Percentiles rank a stretch among this genome's conserved stretches.
Evolutionary conservation across 345 rosid genomes (phyloP).

Genomic region (Alliaria petiolata): DNA sequence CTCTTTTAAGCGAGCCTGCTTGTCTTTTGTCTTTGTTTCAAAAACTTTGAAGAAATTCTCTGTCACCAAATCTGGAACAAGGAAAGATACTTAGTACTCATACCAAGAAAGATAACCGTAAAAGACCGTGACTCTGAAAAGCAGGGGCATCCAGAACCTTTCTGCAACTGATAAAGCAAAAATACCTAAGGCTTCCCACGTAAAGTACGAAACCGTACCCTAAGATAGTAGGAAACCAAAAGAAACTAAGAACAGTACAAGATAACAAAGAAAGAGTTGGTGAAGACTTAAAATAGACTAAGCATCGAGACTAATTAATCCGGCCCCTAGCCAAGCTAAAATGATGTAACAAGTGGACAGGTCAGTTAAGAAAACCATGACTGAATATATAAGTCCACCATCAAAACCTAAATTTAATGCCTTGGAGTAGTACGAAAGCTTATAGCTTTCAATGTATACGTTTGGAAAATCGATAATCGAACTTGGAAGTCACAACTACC

Average conservation of each 20-base stretch:
- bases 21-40: constrained; percentile 82
- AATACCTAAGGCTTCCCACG: neutral
- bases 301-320: neutral
- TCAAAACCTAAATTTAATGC: neutral
- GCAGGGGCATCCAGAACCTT: neutral
- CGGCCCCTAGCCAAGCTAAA: neutral
- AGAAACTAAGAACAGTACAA: neutral
- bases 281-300: neutral
- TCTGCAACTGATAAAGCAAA: neutral
- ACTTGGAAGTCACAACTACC: no score
- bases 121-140: neutral
- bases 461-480: neutral
- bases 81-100: constrained; percentile 26
- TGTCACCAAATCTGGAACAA: constrained; percentile 55
- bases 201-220: neutral
- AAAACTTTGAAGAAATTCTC: constrained; percentile 70
- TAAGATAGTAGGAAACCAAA: neutral
- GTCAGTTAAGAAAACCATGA: neutral
- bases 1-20: constrained; percentile 64
- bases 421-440: neutral
- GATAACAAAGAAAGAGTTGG: neutral
- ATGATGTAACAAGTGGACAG: constrained; percentile 1
- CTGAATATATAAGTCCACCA: neutral
- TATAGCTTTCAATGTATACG: neutral
- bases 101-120: neutral